Evolutionary conservation across 768 basidiomycete genomes (phyloP), one percentile per base, ranked within the genome.

Genomic region (Obba rivulosa): DNA sequence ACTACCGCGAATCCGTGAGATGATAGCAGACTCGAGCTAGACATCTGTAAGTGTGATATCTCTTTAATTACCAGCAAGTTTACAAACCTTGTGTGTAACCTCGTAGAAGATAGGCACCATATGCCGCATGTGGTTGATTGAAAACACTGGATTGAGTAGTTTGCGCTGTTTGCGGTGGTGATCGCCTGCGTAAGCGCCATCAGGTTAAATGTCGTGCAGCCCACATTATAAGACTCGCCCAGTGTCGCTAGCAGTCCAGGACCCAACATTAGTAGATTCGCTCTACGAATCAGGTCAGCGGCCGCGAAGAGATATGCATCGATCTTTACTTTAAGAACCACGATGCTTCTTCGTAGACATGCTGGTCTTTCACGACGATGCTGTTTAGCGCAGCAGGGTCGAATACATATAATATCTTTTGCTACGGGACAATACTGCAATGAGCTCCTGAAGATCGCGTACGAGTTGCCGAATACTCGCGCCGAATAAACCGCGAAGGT

Each of bases 241-340:
- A 55, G 20, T 2, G 64, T 62, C 8, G 60, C 46, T 2, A 64
- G 28, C 3, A 66, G 48, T 3, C 62, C 57, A 13, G 40, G 41
- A 0, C 63, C 64, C 22, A 66, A 61, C 2, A 56, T 35, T 8
- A 62, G 41, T 11, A 20, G 22, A 21, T 53, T 48, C 16, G 37
- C 24, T 24, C 62, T 65, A 49, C 31, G 11, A 1, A 13, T 7
- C 11, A 5, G n/a, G 20, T 4, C 4, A n/a, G 20, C 1, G 8
- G n/a, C 8, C 8, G 25, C 9, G 28, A 13, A 4, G n/a, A 48
- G 46, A 20, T 3, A 54, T 49, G 10, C 13, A 3, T 25, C 45
- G 21, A 44, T 43, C 43, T 49, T 44, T n/a, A 54, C 57, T 48
- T 31, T 1, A 54, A 38, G 21, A 55, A 44, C 42, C 48, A 51